These are phyloP conservation scores for Fusarium secorum DNA, from an alignment of 2,329 filamentous ascomycete species.

Conservation along the genomic window DNA sequence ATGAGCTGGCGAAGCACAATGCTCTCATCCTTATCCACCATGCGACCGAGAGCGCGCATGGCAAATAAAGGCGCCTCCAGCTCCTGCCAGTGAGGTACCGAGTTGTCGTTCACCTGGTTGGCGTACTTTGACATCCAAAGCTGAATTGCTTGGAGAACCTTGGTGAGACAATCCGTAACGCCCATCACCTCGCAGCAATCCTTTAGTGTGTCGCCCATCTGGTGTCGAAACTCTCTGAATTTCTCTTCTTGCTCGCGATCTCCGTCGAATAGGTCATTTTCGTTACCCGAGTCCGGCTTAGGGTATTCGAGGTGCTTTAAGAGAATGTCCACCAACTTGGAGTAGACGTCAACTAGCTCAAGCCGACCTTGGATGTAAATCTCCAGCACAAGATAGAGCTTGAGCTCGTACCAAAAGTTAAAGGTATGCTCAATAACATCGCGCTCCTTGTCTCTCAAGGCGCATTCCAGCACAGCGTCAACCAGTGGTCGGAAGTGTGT, in stretches of 20 bases:
- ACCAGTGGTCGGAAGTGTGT: constrained; percentile 83
- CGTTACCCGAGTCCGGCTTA: constrained; percentile 73
- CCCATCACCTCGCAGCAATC: constrained; percentile 97
- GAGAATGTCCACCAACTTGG: constrained; percentile 90
- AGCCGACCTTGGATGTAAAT: constrained; percentile 84
- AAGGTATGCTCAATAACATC: constrained; percentile 96
- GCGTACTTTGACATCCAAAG: constrained; percentile 87
- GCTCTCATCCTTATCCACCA: constrained; percentile 90
- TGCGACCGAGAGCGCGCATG: constrained; percentile 93
- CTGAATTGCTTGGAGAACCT: constrained; percentile 87
- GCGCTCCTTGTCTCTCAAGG: constrained; percentile 82
- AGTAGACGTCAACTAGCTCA: constrained; percentile 81
- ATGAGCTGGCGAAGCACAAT: constrained; percentile 91
- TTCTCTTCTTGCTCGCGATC: constrained; percentile 96
- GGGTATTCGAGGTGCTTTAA: constrained; percentile 91
- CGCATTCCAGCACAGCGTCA: constrained; percentile 91
- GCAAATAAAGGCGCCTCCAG: constrained; percentile 94
- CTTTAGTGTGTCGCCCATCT: constrained; percentile 97
- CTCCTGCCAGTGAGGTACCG: constrained; percentile 94
- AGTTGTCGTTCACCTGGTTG: constrained; percentile 72
- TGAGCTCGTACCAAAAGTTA: constrained; percentile 97
- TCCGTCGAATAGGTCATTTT: constrained; percentile 89
- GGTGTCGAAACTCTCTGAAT: constrained; percentile 94
- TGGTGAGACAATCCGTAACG: constrained; percentile 87
- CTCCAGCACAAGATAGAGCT: constrained; percentile 92